phyloP scores from a whole-genome alignment of 345 rosid species.

The Citrus sp. region DNA sequence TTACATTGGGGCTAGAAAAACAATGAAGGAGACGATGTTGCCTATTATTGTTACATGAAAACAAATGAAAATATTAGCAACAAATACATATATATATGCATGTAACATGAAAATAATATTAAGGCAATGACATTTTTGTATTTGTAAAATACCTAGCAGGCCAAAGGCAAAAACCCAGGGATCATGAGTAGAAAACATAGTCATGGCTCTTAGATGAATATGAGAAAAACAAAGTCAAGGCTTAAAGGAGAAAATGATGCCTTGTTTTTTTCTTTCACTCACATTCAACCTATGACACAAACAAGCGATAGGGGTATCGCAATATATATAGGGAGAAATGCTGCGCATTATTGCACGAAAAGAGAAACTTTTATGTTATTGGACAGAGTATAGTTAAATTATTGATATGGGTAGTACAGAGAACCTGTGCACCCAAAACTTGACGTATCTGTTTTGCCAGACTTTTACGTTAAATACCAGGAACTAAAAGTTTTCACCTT shows the following conservation, averaged over 20 bases:
- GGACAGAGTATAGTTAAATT: not conserved
- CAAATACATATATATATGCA: not conserved
- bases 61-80: not conserved
- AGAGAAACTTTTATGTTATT: not conserved
- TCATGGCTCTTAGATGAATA: constrained; percentile 15
- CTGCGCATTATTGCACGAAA: constrained; percentile 1
- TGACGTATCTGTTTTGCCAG: not conserved
- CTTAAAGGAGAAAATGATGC: not conserved
- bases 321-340: not conserved
- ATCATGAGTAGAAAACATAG: constrained; percentile 14
- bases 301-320: not conserved
- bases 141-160: constrained; percentile 5
- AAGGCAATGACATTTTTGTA: not conserved
- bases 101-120: not conserved
- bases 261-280: not conserved
- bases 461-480: not conserved
- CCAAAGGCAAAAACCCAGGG: constrained; percentile 32
- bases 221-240: not conserved
- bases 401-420: not conserved
- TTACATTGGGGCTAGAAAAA: constrained; percentile 39
- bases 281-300: not conserved
- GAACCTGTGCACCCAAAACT: not conserved
- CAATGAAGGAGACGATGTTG: constrained; percentile 30
- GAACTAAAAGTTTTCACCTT: not conserved
- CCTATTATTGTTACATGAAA: constrained; percentile 4